Percentiles rank a stretch among this genome's conserved stretches.
phyloP scores from a whole-genome alignment of 257 asterid genomes.

The Solanum bulbocastanum region DNA sequence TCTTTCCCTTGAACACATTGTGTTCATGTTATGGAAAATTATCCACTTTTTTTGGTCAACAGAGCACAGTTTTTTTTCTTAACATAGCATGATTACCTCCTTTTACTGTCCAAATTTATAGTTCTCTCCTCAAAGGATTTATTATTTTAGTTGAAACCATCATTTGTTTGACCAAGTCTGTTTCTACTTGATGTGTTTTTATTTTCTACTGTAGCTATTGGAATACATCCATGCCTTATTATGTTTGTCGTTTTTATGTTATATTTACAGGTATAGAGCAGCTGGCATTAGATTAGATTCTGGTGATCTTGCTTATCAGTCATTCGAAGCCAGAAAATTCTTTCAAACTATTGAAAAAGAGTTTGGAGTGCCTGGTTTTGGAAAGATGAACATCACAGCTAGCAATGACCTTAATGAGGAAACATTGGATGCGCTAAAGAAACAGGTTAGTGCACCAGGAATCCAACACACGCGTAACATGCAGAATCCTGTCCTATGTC shows the following conservation, averaged over 20 bases:
- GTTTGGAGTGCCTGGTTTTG: slow-evolving; percentile 54
- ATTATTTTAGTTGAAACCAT: background rate
- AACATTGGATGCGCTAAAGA: slow-evolving; percentile 89
- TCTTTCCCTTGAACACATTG: background rate
- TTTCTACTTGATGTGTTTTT: background rate
- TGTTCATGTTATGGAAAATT: background rate
- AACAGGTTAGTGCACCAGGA: slow-evolving; percentile 56
- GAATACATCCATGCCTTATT: background rate
- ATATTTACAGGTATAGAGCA: slow-evolving; percentile 68
- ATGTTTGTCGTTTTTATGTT: background rate
- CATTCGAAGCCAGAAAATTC: slow-evolving; percentile 67
- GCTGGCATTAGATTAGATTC: slow-evolving; percentile 89
- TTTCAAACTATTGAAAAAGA: slow-evolving; percentile 63
- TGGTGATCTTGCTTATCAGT: slow-evolving; percentile 94
- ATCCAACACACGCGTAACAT: background rate
- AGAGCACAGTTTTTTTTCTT: background rate
- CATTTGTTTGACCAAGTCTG: background rate
- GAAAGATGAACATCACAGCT: slow-evolving; percentile 72
- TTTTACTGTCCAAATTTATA: background rate
- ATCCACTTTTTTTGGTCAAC: background rate
- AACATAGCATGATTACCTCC: background rate
- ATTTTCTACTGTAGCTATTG: background rate
- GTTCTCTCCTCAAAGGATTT: background rate
- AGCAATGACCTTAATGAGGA: slow-evolving; percentile 98
- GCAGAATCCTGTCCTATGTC: background rate